Evolutionary conservation across 371 early-diverging fungal species (phyloP), one percentile per base, ranked within the genome.

Genomic region (Mucor mucedo): DNA sequence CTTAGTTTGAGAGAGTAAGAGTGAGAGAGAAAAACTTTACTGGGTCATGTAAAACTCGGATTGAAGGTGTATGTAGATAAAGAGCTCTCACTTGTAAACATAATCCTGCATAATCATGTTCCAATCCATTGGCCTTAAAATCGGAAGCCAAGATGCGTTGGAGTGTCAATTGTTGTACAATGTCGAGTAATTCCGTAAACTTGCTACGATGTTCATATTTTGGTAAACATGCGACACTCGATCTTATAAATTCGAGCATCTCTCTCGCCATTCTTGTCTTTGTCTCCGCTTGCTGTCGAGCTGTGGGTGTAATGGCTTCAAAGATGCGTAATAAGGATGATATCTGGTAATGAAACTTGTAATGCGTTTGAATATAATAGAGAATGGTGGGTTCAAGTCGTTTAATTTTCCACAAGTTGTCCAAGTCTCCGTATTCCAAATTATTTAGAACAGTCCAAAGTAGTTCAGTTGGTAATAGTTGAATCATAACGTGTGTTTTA

Each of bases 1-100:
- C n/a, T 44, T n/a, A 44, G 21, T 21, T 21, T 21, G 21, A 21
- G 21, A 21, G 21, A n/a, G n/a, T n/a, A 35, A 35, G 35, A 35
- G 35, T 6, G 35, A 14, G 13, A 8, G 13, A 13, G 28, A 21
- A 5, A 4, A n/a, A 3, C 63, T 73, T 70, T 73, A 78, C 82
- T 21, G 78, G 76, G 56, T 83, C 83, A 61, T 83, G 83, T 10
- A 83, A 59, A 10, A 63, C 70, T 55, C 83, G 75, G 11, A 83
- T 77, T 33, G 69, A 54, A 6, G 80, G 70, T 13, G 76, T 68
- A 52, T 79, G 78, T 3, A 83, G 62, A 63, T 83, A 83, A 4
- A 65, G 54, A 11, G 66, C 52, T 48, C 83, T 64, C 16, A 83
- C 62, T 28, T 68, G 57, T 2, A 83, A 53, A 49, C 80, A 83